Conservation (phyloP, 805 yeast genomes). For the Lachancea kluyveri region DNA sequence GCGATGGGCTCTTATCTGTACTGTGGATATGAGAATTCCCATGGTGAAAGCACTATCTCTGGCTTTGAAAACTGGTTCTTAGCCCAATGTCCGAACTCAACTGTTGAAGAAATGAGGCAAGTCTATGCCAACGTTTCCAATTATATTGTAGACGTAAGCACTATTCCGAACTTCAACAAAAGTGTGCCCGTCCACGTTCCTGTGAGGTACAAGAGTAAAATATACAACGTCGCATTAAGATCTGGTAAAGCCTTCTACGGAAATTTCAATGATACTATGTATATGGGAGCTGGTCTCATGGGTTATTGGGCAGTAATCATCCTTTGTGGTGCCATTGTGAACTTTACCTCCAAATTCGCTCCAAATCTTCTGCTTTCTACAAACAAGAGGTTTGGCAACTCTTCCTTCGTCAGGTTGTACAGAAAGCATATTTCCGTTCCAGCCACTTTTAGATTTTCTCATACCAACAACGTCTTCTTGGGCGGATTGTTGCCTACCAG, state of each 20-base stretch:
- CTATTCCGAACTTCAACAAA: conserved; percentile 31
- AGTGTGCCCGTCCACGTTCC: conserved; percentile 33
- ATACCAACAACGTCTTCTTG: conserved; percentile 8
- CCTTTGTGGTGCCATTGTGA: conserved; percentile 35
- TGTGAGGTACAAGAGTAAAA: conserved; percentile 25
- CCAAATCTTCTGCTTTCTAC: conserved; percentile 32
- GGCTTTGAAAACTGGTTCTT: too few species aligned
- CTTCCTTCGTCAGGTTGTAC: conserved; percentile 9
- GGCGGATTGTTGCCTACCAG: conserved; percentile 19
- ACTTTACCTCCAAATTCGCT: conserved; percentile 36
- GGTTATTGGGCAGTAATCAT: conserved; percentile 45
- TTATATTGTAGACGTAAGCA: conserved; percentile 33
- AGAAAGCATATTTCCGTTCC: conserved; percentile 17
- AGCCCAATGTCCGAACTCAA: conserved; percentile 29
- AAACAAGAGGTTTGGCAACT: conserved; percentile 23
- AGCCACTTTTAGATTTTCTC: conserved; percentile 11
- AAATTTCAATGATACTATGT: conserved; percentile 37
- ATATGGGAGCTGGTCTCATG: conserved; percentile 40
- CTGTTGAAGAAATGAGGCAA: conserved; percentile 30
- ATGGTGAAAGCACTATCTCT: too few species aligned
- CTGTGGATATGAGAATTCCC: conserved; percentile 17
- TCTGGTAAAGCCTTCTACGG: conserved; percentile 28
- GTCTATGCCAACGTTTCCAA: conserved; percentile 42
- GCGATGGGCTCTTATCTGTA: conserved; percentile 25
- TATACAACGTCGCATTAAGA: conserved; percentile 20